phyloP scores from a whole-genome alignment of 768 basidiomycete species.

The Collybia mongolica region DNA sequence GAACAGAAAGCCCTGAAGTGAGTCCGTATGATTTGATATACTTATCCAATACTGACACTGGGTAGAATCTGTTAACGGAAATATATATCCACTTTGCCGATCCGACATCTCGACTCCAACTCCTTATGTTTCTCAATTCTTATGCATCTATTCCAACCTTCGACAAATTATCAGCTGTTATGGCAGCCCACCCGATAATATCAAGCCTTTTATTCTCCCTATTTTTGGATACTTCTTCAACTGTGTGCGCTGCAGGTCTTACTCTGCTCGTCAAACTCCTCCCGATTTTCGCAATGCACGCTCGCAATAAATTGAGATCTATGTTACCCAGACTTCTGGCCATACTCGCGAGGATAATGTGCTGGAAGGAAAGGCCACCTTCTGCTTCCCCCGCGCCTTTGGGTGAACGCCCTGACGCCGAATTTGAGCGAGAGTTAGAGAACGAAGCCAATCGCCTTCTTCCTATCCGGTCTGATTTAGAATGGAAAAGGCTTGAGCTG shows the following conservation, averaged over 20 bases:
- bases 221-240: constrained; percentile 73
- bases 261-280: constrained; percentile 67
- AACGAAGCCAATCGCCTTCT: constrained; percentile 35
- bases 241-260: constrained; percentile 61
- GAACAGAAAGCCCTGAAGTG: constrained; percentile 63
- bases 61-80: constrained; percentile 69
- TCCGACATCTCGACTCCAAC: constrained; percentile 65
- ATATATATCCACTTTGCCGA: constrained; percentile 59
- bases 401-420: constrained; percentile 29
- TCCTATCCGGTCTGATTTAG: constrained; percentile 50
- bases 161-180: constrained; percentile 40
- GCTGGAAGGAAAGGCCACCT: constrained; percentile 64
- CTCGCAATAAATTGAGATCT: constrained; percentile 50
- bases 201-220: constrained; percentile 64
- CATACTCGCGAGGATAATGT: constrained; percentile 68
- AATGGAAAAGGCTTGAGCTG: constrained; percentile 67
- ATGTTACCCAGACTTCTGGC: constrained; percentile 66
- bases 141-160: constrained; percentile 60
- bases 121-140: constrained; percentile 63
- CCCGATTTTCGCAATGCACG: constrained; percentile 70
- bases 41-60: constrained; percentile 9
- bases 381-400: constrained; percentile 23
- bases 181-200: constrained; percentile 65
- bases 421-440: constrained; percentile 39
- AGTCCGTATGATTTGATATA: constrained; percentile 2